These are phyloP conservation scores for Schizonepeta tenuifolia DNA, from an alignment of 257 asterid species.

Conservation along the genomic window DNA sequence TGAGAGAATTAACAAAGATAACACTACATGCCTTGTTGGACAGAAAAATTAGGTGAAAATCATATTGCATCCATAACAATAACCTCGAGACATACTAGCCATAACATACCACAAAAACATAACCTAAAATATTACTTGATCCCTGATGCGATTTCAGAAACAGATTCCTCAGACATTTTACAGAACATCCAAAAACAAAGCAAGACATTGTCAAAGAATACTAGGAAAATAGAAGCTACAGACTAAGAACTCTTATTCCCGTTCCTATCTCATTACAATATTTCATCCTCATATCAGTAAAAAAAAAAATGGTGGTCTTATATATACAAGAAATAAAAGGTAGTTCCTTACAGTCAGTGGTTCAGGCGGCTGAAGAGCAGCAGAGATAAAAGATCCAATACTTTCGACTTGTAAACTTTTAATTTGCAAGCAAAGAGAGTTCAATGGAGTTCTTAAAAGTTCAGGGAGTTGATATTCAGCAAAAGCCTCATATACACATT, in stretches of 20 bases:
- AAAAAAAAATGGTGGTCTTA: conserved; percentile 7
- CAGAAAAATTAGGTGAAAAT: conserved; percentile 24
- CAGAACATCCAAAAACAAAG: neutral
- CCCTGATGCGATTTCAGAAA: neutral
- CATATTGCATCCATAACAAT: conserved; percentile 16
- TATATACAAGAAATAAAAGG: conserved; percentile 14
- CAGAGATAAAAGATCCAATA: conserved; percentile 79
- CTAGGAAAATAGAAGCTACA: neutral
- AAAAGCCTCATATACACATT: conserved; percentile 94
- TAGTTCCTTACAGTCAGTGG: conserved; percentile 74
- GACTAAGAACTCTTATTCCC: neutral
- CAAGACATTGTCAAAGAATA: neutral
- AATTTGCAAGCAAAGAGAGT: conserved; percentile 98
- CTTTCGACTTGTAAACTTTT: conserved; percentile 90
- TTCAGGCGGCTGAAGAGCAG: conserved; percentile 97
- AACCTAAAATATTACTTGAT: neutral
- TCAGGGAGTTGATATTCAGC: conserved; percentile 98
- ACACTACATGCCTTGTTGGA: conserved; percentile 16
- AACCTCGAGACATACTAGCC: neutral
- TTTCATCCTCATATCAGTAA: conserved; percentile 11
- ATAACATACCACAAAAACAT: neutral
- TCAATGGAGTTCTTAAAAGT: conserved; percentile 90
- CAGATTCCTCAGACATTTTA: neutral
- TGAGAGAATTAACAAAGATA: conserved; percentile 5
- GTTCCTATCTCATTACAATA: conserved; percentile 16